These are phyloP conservation scores for Croton laevigatus DNA, from an alignment of 441 rosid species.

Conservation along the genomic window DNA sequence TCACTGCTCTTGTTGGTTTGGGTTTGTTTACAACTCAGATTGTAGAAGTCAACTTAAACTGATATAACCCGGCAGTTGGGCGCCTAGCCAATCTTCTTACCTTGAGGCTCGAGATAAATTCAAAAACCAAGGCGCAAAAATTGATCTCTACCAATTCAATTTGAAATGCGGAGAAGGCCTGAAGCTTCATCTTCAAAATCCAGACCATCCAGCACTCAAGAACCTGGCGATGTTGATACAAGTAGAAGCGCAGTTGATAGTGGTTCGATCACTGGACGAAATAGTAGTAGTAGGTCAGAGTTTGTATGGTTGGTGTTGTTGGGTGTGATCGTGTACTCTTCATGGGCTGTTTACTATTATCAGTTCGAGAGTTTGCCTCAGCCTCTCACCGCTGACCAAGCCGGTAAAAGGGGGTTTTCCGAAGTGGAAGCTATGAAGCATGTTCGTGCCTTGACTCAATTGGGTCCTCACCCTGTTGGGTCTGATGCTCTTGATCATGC, in stretches of 20 bases:
- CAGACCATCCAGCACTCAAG: conserved; percentile 24
- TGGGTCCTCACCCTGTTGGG: conserved; percentile 88
- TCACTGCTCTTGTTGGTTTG: no score
- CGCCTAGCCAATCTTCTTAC: no score
- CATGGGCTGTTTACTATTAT: conserved; percentile 61
- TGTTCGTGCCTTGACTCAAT: conserved; percentile 65
- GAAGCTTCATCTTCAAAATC: conserved; percentile 27
- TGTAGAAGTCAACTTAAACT: no score
- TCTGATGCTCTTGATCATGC: conserved; percentile 75
- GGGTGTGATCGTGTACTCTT: conserved; percentile 42
- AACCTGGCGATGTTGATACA: conserved; percentile 13
- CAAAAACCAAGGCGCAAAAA: no score
- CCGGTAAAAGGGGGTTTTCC: conserved; percentile 92
- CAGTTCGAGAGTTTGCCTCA: conserved; percentile 67
- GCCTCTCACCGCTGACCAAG: conserved; percentile 68
- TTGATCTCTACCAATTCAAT: not conserved
- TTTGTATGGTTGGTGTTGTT: conserved; percentile 51
- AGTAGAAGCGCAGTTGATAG: not conserved
- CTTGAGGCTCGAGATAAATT: no score
- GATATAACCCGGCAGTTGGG: no score
- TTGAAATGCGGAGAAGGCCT: conserved; percentile 40
- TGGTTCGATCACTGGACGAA: conserved; percentile 3
- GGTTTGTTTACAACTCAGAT: no score
- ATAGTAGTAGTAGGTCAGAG: conserved; percentile 40
- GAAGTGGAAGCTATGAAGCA: conserved; percentile 79